Percentiles rank a stretch among this genome's conserved stretches.
Evolutionary conservation across 371 early-diverging fungal species (phyloP).

Genomic region (Apophysomyces trapeziformis): DNA sequence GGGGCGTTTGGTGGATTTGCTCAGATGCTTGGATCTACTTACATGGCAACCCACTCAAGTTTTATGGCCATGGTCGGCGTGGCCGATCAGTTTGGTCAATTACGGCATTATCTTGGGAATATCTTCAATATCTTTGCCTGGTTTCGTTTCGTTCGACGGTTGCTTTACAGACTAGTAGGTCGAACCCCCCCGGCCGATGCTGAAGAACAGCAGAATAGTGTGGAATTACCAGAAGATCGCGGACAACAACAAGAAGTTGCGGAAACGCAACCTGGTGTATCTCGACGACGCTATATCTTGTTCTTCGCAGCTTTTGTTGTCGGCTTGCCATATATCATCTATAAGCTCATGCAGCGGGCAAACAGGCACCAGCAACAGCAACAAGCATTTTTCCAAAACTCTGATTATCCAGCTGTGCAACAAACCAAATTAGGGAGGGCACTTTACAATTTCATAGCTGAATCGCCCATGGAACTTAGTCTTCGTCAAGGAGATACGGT

Average conservation of each 20-base stretch:
- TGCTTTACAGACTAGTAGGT: conserved; percentile 68
- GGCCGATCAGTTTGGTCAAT: conserved; percentile 91
- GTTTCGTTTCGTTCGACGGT: conserved; percentile 63
- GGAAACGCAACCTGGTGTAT: conserved; percentile 28
- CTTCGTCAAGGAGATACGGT: conserved; percentile 88
- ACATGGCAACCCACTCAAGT: conserved; percentile 94
- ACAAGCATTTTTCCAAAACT: conserved; percentile 42
- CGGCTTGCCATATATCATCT: conserved; percentile 91
- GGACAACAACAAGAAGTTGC: conserved; percentile 55
- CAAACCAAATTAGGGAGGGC: conserved; percentile 75
- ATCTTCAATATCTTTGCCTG: conserved; percentile 78
- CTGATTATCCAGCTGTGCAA: not conserved
- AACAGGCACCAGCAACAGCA: conserved; percentile 54
- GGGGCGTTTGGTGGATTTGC: conserved; percentile 96
- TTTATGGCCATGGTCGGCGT: conserved; percentile 98
- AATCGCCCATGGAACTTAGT: conserved; percentile 77
- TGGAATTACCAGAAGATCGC: conserved; percentile 48
- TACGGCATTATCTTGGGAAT: conserved; percentile 83
- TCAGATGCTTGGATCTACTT: conserved; percentile 96
- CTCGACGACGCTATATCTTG: conserved; percentile 66
- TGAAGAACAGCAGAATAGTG: conserved; percentile 56
- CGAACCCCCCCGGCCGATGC: conserved; percentile 59
- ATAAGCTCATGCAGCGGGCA: conserved; percentile 70
- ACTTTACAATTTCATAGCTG: conserved; percentile 81
- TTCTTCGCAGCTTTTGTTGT: conserved; percentile 82